Conservation (phyloP, 768 basidiomycete species). For the Lentinula raphanica region DNA sequence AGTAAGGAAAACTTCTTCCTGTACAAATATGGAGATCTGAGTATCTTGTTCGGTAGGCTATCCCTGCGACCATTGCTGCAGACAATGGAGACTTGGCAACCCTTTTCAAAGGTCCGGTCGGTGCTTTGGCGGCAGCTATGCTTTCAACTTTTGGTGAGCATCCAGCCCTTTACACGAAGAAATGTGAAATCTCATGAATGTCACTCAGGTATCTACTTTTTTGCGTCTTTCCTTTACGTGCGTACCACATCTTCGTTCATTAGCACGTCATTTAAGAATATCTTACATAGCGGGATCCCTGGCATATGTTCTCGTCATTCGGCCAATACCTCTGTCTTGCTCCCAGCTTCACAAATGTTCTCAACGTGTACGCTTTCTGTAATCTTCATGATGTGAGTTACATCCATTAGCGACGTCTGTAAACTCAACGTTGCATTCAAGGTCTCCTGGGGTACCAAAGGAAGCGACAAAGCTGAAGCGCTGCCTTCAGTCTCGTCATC, state of each 20-base stretch:
- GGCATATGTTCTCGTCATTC: slow-evolving; percentile 97
- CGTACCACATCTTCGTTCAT: slow-evolving; percentile 34
- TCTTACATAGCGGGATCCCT: slow-evolving; percentile 73
- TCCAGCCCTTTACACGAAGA: not conserved
- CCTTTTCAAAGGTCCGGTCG: slow-evolving; percentile 74
- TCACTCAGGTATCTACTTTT: slow-evolving; percentile 64
- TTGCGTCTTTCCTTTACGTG: slow-evolving; percentile 82
- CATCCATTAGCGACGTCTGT: not conserved
- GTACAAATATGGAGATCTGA: not conserved
- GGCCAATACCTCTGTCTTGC: slow-evolving; percentile 87
- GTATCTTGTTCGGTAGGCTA: slow-evolving; percentile 36
- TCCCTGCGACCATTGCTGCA: slow-evolving; percentile 42
- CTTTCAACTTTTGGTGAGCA: slow-evolving; percentile 76
- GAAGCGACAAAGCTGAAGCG: slow-evolving; percentile 89
- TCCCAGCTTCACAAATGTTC: slow-evolving; percentile 89
- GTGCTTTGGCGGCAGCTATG: slow-evolving; percentile 81
- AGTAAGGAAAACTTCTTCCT: slow-evolving; percentile 33
- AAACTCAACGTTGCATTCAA: slow-evolving; percentile 18
- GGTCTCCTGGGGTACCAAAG: slow-evolving; percentile 95
- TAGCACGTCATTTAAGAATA: not conserved
- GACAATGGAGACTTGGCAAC: slow-evolving; percentile 51
- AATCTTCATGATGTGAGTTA: slow-evolving; percentile 80
- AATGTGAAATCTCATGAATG: not conserved
- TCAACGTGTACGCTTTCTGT: slow-evolving; percentile 97
- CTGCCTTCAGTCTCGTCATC: slow-evolving; percentile 85